phyloP scores from a whole-genome alignment of 352 stramenopile genomes.

The Phytophthora citrophthora region DNA sequence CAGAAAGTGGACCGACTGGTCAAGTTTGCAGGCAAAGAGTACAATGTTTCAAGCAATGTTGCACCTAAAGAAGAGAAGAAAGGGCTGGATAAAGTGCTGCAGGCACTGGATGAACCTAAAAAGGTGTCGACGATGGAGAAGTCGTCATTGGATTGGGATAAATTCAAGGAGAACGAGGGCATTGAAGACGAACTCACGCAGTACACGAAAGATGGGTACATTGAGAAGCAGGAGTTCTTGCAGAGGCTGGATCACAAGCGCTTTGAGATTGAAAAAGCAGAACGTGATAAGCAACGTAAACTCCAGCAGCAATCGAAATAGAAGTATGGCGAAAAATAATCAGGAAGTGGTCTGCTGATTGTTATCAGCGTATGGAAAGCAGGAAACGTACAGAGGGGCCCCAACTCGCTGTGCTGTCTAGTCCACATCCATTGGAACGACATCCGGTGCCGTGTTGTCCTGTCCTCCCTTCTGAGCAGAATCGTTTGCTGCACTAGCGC shows the following conservation, averaged over 20 bases:
- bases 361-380: conserved; percentile 21
- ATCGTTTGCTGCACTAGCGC: conserved; percentile 29
- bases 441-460: conserved; percentile 64
- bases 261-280: conserved; percentile 91
- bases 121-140: conserved; percentile 96
- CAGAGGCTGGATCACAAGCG: conserved; percentile 86
- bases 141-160: conserved; percentile 95
- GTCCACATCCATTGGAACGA: conserved; percentile 82
- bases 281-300: conserved; percentile 80
- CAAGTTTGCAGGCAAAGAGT: conserved; percentile 88
- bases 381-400: conserved; percentile 5
- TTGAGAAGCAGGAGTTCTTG: conserved; percentile 97
- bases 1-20: conserved; percentile 65
- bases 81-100: conserved; percentile 87
- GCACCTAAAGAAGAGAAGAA: conserved; percentile 17
- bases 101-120: conserved; percentile 86
- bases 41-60: conserved; percentile 45
- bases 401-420: conserved; percentile 32
- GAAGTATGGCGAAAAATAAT: not conserved
- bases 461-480: conserved; percentile 35
- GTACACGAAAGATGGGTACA: conserved; percentile 93
- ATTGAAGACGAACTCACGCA: conserved; percentile 94
- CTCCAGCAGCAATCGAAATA: conserved; percentile 46
- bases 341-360: conserved; percentile 6
- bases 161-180: conserved; percentile 93